Base-by-base conservation (phyloP, 2,329 filamentous ascomycete species). In the Nigrograna mackinnonii region DNA sequence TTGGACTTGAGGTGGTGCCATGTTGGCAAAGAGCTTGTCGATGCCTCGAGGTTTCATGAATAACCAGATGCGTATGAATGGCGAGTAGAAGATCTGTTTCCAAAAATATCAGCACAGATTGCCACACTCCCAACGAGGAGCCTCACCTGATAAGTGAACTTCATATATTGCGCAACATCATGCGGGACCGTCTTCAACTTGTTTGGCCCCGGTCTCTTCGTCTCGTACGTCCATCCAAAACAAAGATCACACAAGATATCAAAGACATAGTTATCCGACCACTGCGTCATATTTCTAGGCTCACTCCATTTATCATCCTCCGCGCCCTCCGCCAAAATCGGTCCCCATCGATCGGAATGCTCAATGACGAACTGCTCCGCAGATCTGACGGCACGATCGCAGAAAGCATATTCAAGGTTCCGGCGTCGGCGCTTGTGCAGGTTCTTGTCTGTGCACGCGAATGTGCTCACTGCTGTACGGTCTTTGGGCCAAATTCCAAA, bases 161-260 rank as follows among this genome's bases (percentile, higher is more conserved):
- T 37, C 30, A 50, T 33, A 19, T 41, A 51, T 26, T 41, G 30
- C 1, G 37, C 36, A 22, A 53, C 34, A 32, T 36, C 41, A 6
- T 42, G 24, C 5, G 44, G 50, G 14, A 53, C 35, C n/a, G 39
- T 44, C 33, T 47, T 53, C 28, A 53, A 19, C 17, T 34, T 36
- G 36, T n/a, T n/a, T n/a, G n/a, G n/a, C n/a, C n/a, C n/a, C n/a
- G n/a, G n/a, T n/a, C n/a, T n/a, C n/a, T n/a, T n/a, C n/a, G n/a
- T n/a, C n/a, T n/a, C n/a, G n/a, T n/a, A n/a, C n/a, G n/a, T n/a
- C n/a, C n/a, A n/a, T n/a, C 66, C 66, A 44, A 71, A 67, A 14
- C 61, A 60, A 9, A 73, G 50, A 20, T 69, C 67, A 9, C 71
- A 71, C 67, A 78, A 75, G 34, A 77, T 66, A 42, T 77, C 75